A percentile compares a stretch with the other conserved stretches of the same genome.
phyloP scores from a whole-genome alignment of 805 yeast genomes.

The Geotrichum ghanense region DNA sequence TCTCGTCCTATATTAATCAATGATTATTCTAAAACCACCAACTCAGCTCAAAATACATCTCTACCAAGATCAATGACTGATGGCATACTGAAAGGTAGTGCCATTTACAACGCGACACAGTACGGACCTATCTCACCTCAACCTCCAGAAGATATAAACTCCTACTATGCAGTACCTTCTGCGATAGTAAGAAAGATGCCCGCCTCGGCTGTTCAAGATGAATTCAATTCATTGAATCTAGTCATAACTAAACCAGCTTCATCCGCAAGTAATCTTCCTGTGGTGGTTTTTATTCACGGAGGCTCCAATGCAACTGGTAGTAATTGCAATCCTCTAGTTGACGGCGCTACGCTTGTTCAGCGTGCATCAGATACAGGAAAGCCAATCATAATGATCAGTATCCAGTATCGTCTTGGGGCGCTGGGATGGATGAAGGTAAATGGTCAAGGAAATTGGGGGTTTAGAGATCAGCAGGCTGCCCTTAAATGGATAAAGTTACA shows the following conservation, averaged over 20 bases:
- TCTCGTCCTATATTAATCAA: neutral
- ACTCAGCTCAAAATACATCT: too few relatives aligned
- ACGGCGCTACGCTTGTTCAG: constrained; percentile 20
- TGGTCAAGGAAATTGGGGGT: constrained; percentile 29
- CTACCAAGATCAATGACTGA: neutral
- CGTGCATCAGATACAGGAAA: constrained; percentile 12
- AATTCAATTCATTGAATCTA: constrained; percentile 23
- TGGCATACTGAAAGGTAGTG: neutral
- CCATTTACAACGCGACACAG: constrained; percentile 6
- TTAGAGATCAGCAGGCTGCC: constrained; percentile 38
- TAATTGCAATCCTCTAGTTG: constrained; percentile 19
- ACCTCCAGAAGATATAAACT: constrained; percentile 8
- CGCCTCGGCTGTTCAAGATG: constrained; percentile 15
- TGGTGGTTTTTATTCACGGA: constrained; percentile 30
- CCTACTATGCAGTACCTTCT: neutral
- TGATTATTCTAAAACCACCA: neutral
- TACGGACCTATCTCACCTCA: constrained; percentile 17
- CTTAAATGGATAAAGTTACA: constrained; percentile 35
- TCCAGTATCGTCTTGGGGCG: constrained; percentile 29
- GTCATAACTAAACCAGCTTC: constrained; percentile 19
- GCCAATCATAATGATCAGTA: constrained; percentile 27
- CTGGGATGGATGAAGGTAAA: constrained; percentile 31
- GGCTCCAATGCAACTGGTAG: constrained; percentile 29
- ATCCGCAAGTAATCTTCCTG: constrained; percentile 19
- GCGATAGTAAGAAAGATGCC: neutral